Evolutionary conservation across 2,329 filamentous ascomycete genomes (phyloP), one percentile per base, ranked within the genome.

Genomic region (Shiraia bambusicola): DNA sequence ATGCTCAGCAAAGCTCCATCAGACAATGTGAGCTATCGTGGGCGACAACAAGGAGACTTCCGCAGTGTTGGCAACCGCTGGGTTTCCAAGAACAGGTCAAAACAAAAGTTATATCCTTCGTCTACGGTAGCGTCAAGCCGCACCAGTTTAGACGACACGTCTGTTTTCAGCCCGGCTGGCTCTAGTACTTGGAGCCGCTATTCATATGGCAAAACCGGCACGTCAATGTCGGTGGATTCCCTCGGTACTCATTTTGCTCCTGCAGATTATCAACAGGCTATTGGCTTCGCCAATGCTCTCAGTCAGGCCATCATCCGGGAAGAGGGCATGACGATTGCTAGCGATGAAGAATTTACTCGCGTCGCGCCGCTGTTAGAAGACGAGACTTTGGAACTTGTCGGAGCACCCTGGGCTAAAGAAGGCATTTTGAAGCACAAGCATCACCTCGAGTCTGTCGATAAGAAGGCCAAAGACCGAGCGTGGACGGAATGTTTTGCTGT

Each of bases 321-420:
- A 59, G 89, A 94, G 59, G 78, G 79, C 32, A 78, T 79, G 54
- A 70, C 80, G 12, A 77, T 78, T 9, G 54, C 72, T 52, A 72
- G 72, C 48, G 70, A 76, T 45, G 67, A 85, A 55, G 82, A 84
- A 22, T 80, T 82, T 31, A 70, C 82, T 25, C 76, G 76, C 34
- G 73, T 74, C 1, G 75, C 80, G 4, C 82, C 86, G 17, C 73
- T 96, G 8, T 80, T 97, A 0, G 92, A 96, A 59, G 93, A 97
- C 59, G 93, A 98, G 61, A 89, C 86, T 0, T 78, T 98, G 10
- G 91, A 95, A 62, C 82, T 98, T 28, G 83, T 87, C 9, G 93
- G 93, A 16, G 88, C 93, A n/a, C 93, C 93, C 0, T 98, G 93
- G 93, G 86, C 94, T 19, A 98, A 98, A 71, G 93, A 98, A 70